phyloP scores from a whole-genome alignment of 805 yeast species.

The Metschnikowia kofuensis region DNA sequence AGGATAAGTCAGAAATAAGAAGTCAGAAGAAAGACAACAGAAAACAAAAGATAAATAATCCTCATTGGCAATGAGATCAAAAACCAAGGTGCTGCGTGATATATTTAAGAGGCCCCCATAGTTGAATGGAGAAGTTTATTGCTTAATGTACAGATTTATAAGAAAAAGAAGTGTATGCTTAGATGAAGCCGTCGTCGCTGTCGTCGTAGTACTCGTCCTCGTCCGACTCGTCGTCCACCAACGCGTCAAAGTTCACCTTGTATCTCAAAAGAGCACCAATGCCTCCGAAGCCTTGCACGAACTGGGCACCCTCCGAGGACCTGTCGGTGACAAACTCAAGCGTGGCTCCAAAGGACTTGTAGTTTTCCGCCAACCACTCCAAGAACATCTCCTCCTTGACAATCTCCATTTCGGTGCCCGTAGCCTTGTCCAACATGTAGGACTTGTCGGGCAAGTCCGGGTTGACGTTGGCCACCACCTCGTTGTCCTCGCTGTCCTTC shows the following conservation, averaged over 20 bases:
- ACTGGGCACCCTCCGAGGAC: slow-evolving; percentile 98
- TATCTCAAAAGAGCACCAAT: slow-evolving; percentile 95
- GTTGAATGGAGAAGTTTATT: neutral
- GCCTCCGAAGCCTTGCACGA: slow-evolving; percentile 98
- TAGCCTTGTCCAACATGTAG: slow-evolving; percentile 72
- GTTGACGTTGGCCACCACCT: slow-evolving; percentile 66
- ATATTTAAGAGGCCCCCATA: neutral
- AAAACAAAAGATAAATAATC: no score
- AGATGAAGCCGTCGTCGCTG: slow-evolving; percentile 43
- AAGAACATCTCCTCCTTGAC: slow-evolving; percentile 80
- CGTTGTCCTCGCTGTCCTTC: slow-evolving; percentile 79
- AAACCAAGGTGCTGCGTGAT: neutral
- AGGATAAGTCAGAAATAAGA: no score
- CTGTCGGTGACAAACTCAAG: slow-evolving; percentile 96
- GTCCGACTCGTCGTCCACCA: slow-evolving; percentile 83
- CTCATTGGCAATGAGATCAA: no score
- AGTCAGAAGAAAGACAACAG: no score
- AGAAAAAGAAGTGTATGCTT: slow-evolving; percentile 7
- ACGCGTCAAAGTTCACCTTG: slow-evolving; percentile 94
- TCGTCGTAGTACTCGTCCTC: slow-evolving; percentile 78
- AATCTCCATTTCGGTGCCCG: slow-evolving; percentile 91
- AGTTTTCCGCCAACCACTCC: slow-evolving; percentile 98
- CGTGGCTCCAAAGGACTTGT: slow-evolving; percentile 89
- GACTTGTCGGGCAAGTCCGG: slow-evolving; percentile 75
- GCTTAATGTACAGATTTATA: slow-evolving; percentile 3